Base-by-base conservation (phyloP, 495 filamentous ascomycete genomes). In the Hypoxylon trugodes region DNA sequence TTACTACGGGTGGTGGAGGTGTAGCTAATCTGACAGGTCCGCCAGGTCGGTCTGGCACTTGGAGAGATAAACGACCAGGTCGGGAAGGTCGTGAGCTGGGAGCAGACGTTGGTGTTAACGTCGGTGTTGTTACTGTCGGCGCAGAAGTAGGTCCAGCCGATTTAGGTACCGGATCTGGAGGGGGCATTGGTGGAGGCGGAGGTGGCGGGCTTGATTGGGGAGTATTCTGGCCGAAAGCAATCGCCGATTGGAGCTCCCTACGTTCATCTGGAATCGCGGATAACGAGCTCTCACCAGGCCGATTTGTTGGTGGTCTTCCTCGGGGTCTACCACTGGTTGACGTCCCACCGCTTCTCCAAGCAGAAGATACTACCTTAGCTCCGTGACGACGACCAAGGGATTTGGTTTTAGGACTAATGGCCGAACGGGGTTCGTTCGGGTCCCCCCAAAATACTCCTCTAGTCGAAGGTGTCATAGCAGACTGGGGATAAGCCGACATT, bases 331-430 rank as follows among this genome's bases (percentile, higher is more conserved):
- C 91, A 6, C 81, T 86, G 1, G 86, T 77, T 18, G 86, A 80
- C 24, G 84, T 82, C 3, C 84, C 86, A 38, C 83, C 87, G 49
- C 84, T 90, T 15, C 90, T 86, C 95, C 95, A 98, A 9, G 95
- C 95, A 19, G 94, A 97, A 5, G 95, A 98, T 1, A 98, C 93
- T 1, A 90, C 92, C 62, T 82, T 82, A 0, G 95, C 93, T 0
- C 94, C 94, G 70, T 97, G 92, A n/a, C 92, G 85, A 43, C 91
- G 80, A 21, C 87, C 65, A 2, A 70, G 82, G 8, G 83, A 70
- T 33, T 86, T 83, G n/a, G 75, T 58, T 61, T 86, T 87, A 10
- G 88, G 86, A 22, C 87, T 90, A 28, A 89, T 80, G 0, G 89
- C 88, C 1, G 91, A 91, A 16, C 84, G 86, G 3, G 90, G 87